Percentiles rank a stretch among this genome's conserved stretches.
These are phyloP conservation scores for Ceratocystis ficicola DNA, from an alignment of 2,329 filamentous ascomycete species.

Conservation along the genomic window DNA sequence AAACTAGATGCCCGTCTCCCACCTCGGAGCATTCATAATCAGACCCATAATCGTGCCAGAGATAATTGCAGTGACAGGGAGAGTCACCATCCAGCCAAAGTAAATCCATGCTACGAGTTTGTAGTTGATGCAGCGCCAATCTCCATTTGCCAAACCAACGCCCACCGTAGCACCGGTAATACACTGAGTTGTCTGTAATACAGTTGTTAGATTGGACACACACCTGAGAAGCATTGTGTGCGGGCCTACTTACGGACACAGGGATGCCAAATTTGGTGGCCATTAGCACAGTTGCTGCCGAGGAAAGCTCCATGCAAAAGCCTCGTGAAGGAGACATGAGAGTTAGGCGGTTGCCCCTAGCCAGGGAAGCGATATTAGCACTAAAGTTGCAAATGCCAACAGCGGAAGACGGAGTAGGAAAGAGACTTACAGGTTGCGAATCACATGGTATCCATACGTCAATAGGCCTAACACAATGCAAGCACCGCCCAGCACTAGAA, in stretches of 20 bases:
- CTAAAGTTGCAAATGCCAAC: background rate
- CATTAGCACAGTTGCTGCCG: slow-evolving; percentile 42
- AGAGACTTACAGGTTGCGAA: slow-evolving; percentile 35
- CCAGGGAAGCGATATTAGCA: background rate
- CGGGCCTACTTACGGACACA: slow-evolving; percentile 29
- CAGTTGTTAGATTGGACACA: background rate
- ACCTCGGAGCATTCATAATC: slow-evolving; percentile 41
- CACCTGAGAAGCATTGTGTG: background rate
- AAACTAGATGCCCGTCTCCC: slow-evolving; percentile 20
- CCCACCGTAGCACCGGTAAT: slow-evolving; percentile 41
- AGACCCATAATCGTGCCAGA: slow-evolving; percentile 43
- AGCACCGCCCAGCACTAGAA: slow-evolving; percentile 38
- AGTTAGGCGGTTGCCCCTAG: slow-evolving; percentile 40
- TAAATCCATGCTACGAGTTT: slow-evolving; percentile 38
- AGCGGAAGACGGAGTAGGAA: background rate
- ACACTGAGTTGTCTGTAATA: slow-evolving; percentile 37
- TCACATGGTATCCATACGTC: slow-evolving; percentile 53
- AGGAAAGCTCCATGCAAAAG: slow-evolving; percentile 40
- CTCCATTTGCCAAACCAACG: slow-evolving; percentile 41
- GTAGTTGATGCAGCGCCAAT: slow-evolving; percentile 39
- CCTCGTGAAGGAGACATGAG: slow-evolving; percentile 43
- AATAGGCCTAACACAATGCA: slow-evolving; percentile 45
- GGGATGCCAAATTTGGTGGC: slow-evolving; percentile 41
- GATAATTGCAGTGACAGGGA: slow-evolving; percentile 39
- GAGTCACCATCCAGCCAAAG: slow-evolving; percentile 40